phyloP scores from a whole-genome alignment of 1,139 yeast genomes.

The Taphrina populina region DNA sequence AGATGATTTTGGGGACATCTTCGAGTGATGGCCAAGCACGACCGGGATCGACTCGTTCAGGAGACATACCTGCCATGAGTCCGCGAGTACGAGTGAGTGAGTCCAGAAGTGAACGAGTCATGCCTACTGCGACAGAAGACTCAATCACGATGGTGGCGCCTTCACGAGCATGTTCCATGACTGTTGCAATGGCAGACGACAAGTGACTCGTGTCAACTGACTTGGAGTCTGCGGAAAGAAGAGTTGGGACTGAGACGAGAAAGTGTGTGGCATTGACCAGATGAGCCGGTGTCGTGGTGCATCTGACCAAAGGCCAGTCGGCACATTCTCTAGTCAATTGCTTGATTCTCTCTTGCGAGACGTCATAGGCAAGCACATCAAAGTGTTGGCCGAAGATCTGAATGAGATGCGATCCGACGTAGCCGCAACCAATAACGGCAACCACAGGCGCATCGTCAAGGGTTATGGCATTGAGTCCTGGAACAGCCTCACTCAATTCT shows the following conservation, averaged over 20 bases:
- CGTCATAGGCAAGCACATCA: constrained; percentile 19
- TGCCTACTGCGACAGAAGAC: constrained; percentile 17
- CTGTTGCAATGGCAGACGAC: constrained; percentile 19
- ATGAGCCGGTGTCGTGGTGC: constrained; percentile 6
- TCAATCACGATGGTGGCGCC: constrained; percentile 18
- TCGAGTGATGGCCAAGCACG: constrained; percentile 22
- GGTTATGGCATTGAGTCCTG: background rate
- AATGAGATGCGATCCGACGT: constrained; percentile 14
- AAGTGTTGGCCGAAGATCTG: constrained; percentile 20
- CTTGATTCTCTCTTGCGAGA: constrained; percentile 9
- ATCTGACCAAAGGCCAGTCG: constrained; percentile 12
- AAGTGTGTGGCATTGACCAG: constrained; percentile 18
- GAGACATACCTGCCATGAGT: constrained; percentile 16
- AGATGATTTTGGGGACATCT: constrained; percentile 21
- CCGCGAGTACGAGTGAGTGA: constrained; percentile 2
- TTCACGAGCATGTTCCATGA: constrained; percentile 10
- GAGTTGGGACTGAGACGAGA: constrained; percentile 20
- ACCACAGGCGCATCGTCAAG: constrained; percentile 8
- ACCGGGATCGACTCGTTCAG: constrained; percentile 26
- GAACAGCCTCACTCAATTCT: background rate
- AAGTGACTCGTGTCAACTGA: constrained; percentile 12
- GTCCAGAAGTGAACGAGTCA: constrained; percentile 22
- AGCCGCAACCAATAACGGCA: constrained; percentile 21
- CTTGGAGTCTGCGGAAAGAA: constrained; percentile 9
- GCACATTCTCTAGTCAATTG: constrained; percentile 2